Percentiles rank a stretch among this genome's conserved stretches.
phyloP scores from a whole-genome alignment of 208 protist species.

The Trypanosomatidae sp. region DNA sequence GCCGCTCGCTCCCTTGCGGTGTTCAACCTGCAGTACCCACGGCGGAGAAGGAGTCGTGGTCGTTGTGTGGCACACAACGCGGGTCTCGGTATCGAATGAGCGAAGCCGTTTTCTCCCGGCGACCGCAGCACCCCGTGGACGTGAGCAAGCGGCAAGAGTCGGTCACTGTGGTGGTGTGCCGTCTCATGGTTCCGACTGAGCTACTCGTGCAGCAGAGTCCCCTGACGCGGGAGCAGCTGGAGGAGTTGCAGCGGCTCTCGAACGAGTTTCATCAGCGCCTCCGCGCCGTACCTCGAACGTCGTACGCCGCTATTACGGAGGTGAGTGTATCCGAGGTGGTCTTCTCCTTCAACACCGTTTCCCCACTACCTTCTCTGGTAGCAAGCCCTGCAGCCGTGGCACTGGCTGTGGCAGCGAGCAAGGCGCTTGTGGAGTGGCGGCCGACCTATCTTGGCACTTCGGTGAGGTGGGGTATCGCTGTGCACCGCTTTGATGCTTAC shows the following conservation, averaged over 20 bases:
- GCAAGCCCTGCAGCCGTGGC: constrained; percentile 16
- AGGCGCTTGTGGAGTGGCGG: constrained; percentile 14
- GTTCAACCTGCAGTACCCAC: neutral
- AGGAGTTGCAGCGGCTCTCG: constrained; percentile 14
- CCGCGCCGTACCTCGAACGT: constrained; percentile 7
- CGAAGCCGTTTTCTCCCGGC: constrained; percentile 6
- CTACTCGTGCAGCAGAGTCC: constrained; percentile 3
- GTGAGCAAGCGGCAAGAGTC: constrained; percentile 16
- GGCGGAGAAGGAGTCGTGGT: constrained; percentile 1
- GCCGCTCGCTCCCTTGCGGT: neutral
- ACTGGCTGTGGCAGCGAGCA: constrained; percentile 12
- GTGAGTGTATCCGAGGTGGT: constrained; percentile 21
- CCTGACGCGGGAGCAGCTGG: constrained; percentile 5
- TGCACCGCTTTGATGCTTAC: constrained; percentile 20
- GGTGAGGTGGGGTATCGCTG: constrained; percentile 22
- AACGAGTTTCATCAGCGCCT: constrained; percentile 20
- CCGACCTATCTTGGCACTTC: constrained; percentile 3
- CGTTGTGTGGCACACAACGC: neutral
- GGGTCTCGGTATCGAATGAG: neutral
- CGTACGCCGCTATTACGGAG: constrained; percentile 16
- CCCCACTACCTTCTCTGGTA: constrained; percentile 19
- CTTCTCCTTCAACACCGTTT: constrained; percentile 27
- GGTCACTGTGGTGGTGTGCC: constrained; percentile 29
- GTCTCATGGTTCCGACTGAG: constrained; percentile 8
- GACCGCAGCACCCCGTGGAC: constrained; percentile 13